phyloP scores from a whole-genome alignment of 2,329 filamentous ascomycete genomes.

The Botrytis elliptica region DNA sequence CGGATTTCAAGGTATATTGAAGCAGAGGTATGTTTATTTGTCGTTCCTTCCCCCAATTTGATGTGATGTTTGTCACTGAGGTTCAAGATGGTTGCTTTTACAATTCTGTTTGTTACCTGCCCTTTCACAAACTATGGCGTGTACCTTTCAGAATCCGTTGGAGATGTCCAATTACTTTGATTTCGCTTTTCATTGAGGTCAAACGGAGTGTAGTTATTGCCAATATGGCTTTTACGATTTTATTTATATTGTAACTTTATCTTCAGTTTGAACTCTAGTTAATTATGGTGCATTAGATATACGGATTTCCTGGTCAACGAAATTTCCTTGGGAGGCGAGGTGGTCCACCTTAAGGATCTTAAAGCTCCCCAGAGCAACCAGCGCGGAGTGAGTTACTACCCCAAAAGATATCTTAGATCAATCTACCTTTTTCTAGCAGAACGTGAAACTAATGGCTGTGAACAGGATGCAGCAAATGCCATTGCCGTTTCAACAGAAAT shows the following conservation, averaged over 20 bases:
- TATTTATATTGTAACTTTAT: not conserved
- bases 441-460: not conserved
- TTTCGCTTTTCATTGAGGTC: not conserved
- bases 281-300: conserved; percentile 49
- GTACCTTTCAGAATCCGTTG: not conserved
- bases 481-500: not conserved
- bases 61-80: not conserved
- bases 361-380: conserved; percentile 24
- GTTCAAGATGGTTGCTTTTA: not conserved
- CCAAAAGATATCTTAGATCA: not conserved
- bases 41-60: not conserved
- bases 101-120: not conserved
- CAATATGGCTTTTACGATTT: no score
- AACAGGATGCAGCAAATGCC: conserved; percentile 4
- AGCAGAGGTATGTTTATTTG: conserved; percentile 54
- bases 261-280: not conserved
- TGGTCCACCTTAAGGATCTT: conserved; percentile 57
- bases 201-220: not conserved
- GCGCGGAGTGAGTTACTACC: not conserved
- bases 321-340: conserved; percentile 60
- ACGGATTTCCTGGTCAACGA: conserved; percentile 76
- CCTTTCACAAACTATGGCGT: not conserved
- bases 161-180: not conserved
- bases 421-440: not conserved
- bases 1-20: conserved; percentile 64